Conservation (phyloP, 192 early-diverging fungal species). For the Martensiomyces pterosporus region DNA sequence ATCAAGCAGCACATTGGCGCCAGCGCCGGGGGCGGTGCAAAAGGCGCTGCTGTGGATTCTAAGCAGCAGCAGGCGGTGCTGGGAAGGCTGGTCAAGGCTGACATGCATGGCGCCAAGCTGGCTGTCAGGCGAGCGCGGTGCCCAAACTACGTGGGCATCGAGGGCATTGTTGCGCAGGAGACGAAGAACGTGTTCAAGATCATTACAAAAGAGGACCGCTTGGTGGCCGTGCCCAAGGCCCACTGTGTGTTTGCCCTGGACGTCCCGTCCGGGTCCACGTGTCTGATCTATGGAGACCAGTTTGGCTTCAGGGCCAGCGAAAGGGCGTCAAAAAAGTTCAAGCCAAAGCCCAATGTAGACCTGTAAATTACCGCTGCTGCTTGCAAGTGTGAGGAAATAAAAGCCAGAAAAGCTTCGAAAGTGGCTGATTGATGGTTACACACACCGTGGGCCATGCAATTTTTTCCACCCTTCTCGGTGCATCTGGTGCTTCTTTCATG, state of each 20-base stretch:
- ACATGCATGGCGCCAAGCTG: constrained; percentile 79
- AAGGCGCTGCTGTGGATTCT: constrained; percentile 44
- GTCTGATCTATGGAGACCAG: constrained; percentile 74
- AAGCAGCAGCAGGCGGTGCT: constrained; percentile 24
- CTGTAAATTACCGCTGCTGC: constrained; percentile 4
- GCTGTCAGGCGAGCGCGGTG: constrained; percentile 73
- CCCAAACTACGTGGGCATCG: constrained; percentile 69
- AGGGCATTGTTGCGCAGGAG: constrained; percentile 83
- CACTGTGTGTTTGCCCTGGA: constrained; percentile 52
- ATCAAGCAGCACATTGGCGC: too few species aligned
- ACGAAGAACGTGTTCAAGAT: constrained; percentile 83
- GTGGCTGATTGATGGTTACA: too few species aligned
- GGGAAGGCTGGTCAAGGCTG: constrained; percentile 59
- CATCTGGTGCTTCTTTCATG: too few species aligned
- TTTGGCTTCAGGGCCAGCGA: constrained; percentile 68
- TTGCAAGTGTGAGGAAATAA: not conserved
- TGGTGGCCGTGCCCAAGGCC: constrained; percentile 71
- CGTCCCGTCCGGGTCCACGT: constrained; percentile 39
- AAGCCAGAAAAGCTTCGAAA: too few species aligned
- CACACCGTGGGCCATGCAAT: too few species aligned
- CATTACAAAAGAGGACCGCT: constrained; percentile 60
- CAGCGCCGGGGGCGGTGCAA: constrained; percentile 20
- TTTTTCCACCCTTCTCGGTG: too few species aligned
- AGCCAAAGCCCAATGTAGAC: constrained; percentile 36
- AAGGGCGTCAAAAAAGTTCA: constrained; percentile 58